Percentiles rank a stretch among this genome's conserved stretches.
phyloP scores from a whole-genome alignment of 805 yeast species.

The Kuraishia cidri region DNA sequence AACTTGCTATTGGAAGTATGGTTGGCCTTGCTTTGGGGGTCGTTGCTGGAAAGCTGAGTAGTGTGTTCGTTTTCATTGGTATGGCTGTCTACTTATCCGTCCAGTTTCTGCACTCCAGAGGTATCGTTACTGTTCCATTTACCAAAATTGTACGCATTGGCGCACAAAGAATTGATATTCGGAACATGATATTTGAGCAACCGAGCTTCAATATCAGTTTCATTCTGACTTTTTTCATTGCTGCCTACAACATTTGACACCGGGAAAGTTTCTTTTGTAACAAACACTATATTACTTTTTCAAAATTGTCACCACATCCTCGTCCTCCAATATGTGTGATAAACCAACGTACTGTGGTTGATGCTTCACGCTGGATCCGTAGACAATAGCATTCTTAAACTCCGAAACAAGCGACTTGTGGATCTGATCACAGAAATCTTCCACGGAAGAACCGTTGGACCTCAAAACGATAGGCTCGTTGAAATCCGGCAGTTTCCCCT shows the following conservation, averaged over 20 bases:
- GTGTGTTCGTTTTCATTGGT: conserved; percentile 39
- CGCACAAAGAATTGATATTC: conserved; percentile 30
- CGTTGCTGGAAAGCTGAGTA: conserved; percentile 50
- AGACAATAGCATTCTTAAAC: conserved; percentile 88
- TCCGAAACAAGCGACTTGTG: conserved; percentile 93
- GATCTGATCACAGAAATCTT: conserved; percentile 93
- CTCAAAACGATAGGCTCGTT: conserved; percentile 90
- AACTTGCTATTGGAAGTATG: conserved; percentile 55
- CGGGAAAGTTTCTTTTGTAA: not conserved
- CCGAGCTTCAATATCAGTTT: conserved; percentile 57
- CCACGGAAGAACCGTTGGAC: conserved; percentile 74
- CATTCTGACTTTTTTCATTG: conserved; percentile 42
- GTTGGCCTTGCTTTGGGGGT: conserved; percentile 52
- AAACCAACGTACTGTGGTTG: conserved; percentile 96
- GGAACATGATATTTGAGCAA: conserved; percentile 43
- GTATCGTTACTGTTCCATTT: conserved; percentile 36
- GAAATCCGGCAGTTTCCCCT: conserved; percentile 90
- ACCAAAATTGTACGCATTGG: conserved; percentile 26
- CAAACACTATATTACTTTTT: conserved; percentile 35
- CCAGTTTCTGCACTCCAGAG: conserved; percentile 50
- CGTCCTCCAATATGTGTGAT: conserved; percentile 78
- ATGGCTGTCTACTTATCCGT: conserved; percentile 32
- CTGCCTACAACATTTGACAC: conserved; percentile 38
- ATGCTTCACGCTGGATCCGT: conserved; percentile 91
- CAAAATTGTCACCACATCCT: conserved; percentile 93